Evolutionary conservation across 2,329 filamentous ascomycete genomes (phyloP).

Genomic region (Ceratocystis papillata): DNA sequence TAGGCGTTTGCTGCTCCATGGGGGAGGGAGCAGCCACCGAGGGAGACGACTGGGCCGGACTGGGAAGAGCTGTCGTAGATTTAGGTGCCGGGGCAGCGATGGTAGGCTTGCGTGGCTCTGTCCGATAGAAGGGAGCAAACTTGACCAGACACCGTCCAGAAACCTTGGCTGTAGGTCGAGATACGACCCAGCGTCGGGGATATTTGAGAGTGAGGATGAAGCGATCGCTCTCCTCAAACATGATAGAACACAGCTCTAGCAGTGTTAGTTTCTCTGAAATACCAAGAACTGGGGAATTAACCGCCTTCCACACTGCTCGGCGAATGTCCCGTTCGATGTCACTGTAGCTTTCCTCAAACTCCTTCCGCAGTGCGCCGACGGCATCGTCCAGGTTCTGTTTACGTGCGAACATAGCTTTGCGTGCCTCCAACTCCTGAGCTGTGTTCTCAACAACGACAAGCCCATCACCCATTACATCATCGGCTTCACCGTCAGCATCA

Average conservation of each 20-base stretch:
- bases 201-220: conserved; percentile 36
- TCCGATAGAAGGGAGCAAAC: conserved; percentile 35
- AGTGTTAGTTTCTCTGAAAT: conserved; percentile 36
- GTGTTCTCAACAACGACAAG: conserved; percentile 36
- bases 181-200: conserved; percentile 36
- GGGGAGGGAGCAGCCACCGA: background rate
- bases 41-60: conserved; percentile 1
- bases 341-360: conserved; percentile 37
- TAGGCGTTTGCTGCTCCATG: conserved; percentile 6
- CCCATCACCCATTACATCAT: conserved; percentile 26
- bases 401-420: conserved; percentile 52
- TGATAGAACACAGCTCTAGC: conserved; percentile 38
- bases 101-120: conserved; percentile 21
- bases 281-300: conserved; percentile 34
- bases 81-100: conserved; percentile 12
- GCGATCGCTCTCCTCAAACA: conserved; percentile 38
- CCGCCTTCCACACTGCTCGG: conserved; percentile 36
- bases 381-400: conserved; percentile 53
- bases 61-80: background rate
- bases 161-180: conserved; percentile 32
- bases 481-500: conserved; percentile 27
- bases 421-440: conserved; percentile 43
- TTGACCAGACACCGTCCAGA: conserved; percentile 33
- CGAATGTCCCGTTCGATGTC: conserved; percentile 34
- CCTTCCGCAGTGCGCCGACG: conserved; percentile 35